These are phyloP conservation scores for Penicillium dipodomyicola DNA, from an alignment of 495 filamentous ascomycete species.

Conservation along the genomic window DNA sequence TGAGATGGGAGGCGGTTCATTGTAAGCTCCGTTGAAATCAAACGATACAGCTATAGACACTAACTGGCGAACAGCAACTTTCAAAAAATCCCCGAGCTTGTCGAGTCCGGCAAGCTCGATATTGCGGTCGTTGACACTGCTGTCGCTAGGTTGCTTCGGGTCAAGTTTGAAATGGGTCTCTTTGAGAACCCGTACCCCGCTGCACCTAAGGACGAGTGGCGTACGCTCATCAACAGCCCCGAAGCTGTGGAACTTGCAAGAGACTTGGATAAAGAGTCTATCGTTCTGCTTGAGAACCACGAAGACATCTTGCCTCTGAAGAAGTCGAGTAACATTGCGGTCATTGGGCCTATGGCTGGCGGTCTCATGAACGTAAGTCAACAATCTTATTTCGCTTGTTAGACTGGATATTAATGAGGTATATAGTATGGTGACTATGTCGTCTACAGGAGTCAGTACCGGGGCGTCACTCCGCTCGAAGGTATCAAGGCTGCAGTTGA, in stretches of 20 bases:
- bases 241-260: constrained; percentile 56
- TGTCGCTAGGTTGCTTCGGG: constrained; percentile 57
- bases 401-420: constrained; percentile 2
- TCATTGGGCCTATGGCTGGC: constrained; percentile 73
- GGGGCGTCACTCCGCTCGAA: constrained; percentile 63
- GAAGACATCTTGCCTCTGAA: constrained; percentile 58
- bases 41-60: not conserved
- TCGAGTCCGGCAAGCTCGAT: constrained; percentile 56
- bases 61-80: constrained; percentile 48
- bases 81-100: constrained; percentile 60
- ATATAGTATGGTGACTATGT: constrained; percentile 66
- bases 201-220: constrained; percentile 49
- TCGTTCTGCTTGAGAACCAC: constrained; percentile 68
- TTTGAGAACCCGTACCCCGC: constrained; percentile 65
- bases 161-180: constrained; percentile 64
- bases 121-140: constrained; percentile 59
- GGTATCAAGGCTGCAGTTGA: constrained; percentile 62
- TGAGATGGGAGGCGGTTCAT: constrained; percentile 75
- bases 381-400: constrained; percentile 2
- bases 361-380: constrained; percentile 63
- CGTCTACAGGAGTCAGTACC: constrained; percentile 56
- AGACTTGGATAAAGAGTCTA: constrained; percentile 63
- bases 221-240: constrained; percentile 55
- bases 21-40: constrained; percentile 26
- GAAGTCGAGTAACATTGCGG: constrained; percentile 59